Conservation (phyloP, 352 stramenopile species). For the Pythium angustatum region DNA sequence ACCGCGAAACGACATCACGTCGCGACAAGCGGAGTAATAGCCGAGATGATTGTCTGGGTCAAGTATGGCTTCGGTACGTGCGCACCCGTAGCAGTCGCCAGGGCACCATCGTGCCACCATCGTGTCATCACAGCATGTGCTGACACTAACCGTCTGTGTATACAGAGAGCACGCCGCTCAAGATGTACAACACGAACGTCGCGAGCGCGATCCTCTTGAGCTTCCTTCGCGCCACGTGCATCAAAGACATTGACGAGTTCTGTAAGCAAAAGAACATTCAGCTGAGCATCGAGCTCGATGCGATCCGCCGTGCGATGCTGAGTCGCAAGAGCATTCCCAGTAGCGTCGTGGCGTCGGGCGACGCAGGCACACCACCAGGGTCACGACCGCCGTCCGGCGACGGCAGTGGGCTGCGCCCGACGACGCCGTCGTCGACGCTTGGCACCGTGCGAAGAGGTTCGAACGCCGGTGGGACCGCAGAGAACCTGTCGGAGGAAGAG, state of each 20-base stretch:
- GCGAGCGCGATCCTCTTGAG: conserved; percentile 67
- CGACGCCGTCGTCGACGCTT: background rate
- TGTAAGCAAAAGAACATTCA: conserved; percentile 81
- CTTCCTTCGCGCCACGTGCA: conserved; percentile 66
- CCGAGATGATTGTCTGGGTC: conserved; percentile 69
- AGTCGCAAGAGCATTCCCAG: conserved; percentile 17
- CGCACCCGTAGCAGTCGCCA: background rate
- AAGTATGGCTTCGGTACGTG: conserved; percentile 81
- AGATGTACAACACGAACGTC: conserved; percentile 83
- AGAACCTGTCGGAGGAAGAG: conserved; percentile 28
- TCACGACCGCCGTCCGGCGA: conserved; percentile 20
- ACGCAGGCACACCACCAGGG: background rate
- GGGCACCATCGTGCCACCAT: background rate
- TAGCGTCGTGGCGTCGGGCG: background rate
- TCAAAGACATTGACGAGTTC: conserved; percentile 65
- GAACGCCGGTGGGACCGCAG: background rate
- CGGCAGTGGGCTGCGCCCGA: background rate
- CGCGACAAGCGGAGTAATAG: background rate
- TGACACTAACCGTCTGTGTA: too few species aligned
- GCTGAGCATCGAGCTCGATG: conserved; percentile 71
- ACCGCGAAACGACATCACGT: conserved; percentile 17
- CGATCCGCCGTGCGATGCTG: conserved; percentile 40
- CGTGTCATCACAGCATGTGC: conserved; percentile 32
- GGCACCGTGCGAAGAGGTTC: background rate
- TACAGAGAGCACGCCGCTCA: conserved; percentile 51